Evolutionary conservation across 129 eudicot genomes (phyloP).

Genomic region (Glebionis coronaria): DNA sequence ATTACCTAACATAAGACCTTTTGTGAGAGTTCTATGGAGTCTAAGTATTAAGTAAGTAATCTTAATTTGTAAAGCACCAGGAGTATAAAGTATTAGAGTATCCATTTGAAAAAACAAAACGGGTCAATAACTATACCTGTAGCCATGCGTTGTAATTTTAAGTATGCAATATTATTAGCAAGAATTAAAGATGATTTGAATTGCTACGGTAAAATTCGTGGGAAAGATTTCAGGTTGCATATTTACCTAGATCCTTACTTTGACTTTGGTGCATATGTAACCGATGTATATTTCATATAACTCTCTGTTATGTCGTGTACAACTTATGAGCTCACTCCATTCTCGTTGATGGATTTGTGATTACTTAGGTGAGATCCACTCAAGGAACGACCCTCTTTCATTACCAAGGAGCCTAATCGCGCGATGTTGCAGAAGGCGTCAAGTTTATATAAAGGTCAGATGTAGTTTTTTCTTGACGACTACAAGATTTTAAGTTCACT

Average conservation of each 20-base stretch:
- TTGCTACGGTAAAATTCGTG: background rate
- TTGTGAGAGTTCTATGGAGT: too few species aligned
- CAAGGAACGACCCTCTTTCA: slow-evolving; percentile 91
- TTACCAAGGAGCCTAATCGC: slow-evolving; percentile 87
- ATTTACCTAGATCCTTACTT: background rate
- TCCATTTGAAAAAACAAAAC: too few species aligned
- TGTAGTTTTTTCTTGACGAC: slow-evolving; percentile 60
- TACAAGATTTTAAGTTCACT: too few species aligned
- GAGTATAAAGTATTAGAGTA: too few species aligned
- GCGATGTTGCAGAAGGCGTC: slow-evolving; percentile 68
- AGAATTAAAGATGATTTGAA: background rate
- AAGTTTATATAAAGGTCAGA: slow-evolving; percentile 88
- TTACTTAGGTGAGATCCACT: slow-evolving; percentile 61
- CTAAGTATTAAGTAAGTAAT: too few species aligned
- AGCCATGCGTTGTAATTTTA: too few species aligned
- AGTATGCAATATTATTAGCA: background rate
- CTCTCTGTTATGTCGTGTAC: background rate
- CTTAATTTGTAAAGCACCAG: too few species aligned
- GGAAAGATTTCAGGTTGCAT: background rate
- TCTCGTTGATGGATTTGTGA: background rate
- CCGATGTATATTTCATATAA: slow-evolving; percentile 47
- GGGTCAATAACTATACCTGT: too few species aligned
- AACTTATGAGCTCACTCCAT: background rate
- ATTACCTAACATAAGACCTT: too few species aligned
- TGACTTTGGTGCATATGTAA: slow-evolving; percentile 32